A percentile compares a stretch with the other conserved stretches of the same genome.
These are phyloP conservation scores for Colletotrichum musae DNA, from an alignment of 2,329 filamentous ascomycete species.

Conservation along the genomic window DNA sequence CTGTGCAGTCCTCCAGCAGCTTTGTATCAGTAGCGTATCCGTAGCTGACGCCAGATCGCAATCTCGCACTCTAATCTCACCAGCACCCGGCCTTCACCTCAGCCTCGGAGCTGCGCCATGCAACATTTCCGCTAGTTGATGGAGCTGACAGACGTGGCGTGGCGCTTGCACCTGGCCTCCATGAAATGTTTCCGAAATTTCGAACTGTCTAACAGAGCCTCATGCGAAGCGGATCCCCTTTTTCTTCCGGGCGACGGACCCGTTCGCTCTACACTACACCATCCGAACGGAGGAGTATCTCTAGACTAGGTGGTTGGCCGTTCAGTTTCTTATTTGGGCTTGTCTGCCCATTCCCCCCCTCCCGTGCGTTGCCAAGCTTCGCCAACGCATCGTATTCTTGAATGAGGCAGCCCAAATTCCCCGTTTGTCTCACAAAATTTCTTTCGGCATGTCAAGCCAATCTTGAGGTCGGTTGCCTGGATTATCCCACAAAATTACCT, in stretches of 20 bases:
- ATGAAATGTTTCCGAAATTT: not conserved
- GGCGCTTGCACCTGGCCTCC: not conserved
- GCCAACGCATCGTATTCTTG: not conserved
- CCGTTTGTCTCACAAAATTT: conserved; percentile 4
- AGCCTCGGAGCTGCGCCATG: conserved; percentile 5
- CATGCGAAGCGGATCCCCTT: not conserved
- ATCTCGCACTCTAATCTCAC: not conserved
- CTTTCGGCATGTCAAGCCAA: conserved; percentile 8
- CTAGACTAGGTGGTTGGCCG: not conserved
- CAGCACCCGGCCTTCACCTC: not conserved
- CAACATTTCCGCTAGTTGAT: not conserved
- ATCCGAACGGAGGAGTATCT: not conserved
- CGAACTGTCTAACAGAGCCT: not conserved
- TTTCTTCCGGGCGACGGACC: no score
- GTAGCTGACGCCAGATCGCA: no score
- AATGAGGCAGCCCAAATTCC: conserved; percentile 1
- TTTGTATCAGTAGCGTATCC: not conserved
- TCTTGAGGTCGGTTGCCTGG: conserved; percentile 2
- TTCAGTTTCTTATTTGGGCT: not conserved
- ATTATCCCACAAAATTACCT: conserved; percentile 19
- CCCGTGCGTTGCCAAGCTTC: conserved; percentile 4
- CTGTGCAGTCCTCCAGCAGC: not conserved
- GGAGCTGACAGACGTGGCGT: not conserved
- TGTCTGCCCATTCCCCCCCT: not conserved
- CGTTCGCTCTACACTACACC: not conserved